phyloP scores from a whole-genome alignment of 345 rosid genomes.

The Eucalyptus pumila region DNA sequence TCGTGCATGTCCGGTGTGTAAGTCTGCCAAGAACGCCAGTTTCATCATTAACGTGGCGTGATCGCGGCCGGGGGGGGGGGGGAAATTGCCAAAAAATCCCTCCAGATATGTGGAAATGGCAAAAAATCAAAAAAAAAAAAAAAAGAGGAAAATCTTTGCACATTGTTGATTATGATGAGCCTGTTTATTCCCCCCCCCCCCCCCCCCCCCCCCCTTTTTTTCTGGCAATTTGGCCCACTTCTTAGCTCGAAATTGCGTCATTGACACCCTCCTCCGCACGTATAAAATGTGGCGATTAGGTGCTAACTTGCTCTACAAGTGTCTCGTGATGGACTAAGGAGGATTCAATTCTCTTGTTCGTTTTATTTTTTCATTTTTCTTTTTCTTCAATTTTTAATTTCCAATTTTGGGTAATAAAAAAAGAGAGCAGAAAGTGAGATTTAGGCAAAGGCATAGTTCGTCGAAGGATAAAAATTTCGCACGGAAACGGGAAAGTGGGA shows the following conservation, averaged over 20 bases:
- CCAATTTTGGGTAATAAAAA: background rate
- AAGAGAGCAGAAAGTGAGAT: background rate
- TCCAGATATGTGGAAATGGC: background rate
- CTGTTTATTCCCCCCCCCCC: background rate
- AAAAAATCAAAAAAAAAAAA: background rate
- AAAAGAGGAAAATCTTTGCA: background rate
- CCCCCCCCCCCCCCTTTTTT: too few relatives aligned
- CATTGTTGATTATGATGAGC: background rate
- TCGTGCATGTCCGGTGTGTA: conserved; percentile 1
- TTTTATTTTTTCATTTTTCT: background rate
- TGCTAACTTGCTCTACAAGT: background rate
- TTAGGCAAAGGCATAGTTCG: background rate
- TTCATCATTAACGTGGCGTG: background rate
- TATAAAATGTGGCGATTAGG: background rate
- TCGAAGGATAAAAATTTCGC: background rate
- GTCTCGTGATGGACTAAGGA: background rate
- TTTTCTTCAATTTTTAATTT: too few relatives aligned
- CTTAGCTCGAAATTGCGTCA: background rate
- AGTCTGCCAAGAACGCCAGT: background rate
- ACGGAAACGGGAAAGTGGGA: background rate
- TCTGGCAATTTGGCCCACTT: background rate
- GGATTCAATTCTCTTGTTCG: background rate
- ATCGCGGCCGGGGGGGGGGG: background rate
- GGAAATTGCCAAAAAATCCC: background rate
- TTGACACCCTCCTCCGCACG: background rate